Evolutionary conservation across 192 early-diverging fungal species (phyloP).

Genomic region (Mortierella alpina): DNA sequence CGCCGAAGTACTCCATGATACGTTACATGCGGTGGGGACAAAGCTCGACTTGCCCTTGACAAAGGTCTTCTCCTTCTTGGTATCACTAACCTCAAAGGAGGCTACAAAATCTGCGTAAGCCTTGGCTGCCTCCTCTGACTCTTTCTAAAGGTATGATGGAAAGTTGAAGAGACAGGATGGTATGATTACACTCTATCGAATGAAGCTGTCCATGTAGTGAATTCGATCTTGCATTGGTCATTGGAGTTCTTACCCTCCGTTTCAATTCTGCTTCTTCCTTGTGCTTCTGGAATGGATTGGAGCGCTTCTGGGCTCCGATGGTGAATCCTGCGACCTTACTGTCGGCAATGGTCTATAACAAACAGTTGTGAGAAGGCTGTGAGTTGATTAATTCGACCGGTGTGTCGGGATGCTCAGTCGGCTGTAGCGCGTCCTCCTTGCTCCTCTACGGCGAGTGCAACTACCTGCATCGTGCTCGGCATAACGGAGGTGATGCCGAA

Average conservation of each 20-base stretch:
- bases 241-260: slow-evolving; percentile 66
- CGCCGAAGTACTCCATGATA: too few relatives aligned
- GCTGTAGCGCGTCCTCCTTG: not conserved
- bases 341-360: slow-evolving; percentile 63
- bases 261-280: slow-evolving; percentile 79
- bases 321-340: slow-evolving; percentile 76
- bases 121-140: slow-evolving; percentile 81
- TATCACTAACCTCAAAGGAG: slow-evolving; percentile 75
- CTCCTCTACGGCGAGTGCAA: not conserved
- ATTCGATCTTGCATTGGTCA: too few relatives aligned
- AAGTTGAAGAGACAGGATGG: too few relatives aligned
- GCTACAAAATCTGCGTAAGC: slow-evolving; percentile 85
- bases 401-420: not conserved
- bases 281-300: slow-evolving; percentile 75
- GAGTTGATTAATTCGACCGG: not conserved
- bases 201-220: too few relatives aligned
- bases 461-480: slow-evolving; percentile 54
- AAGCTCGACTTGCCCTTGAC: slow-evolving; percentile 61
- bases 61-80: slow-evolving; percentile 59
- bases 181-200: too few relatives aligned
- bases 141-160: slow-evolving; percentile 61
- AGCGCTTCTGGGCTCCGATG: slow-evolving; percentile 76
- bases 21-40: slow-evolving; percentile 49
- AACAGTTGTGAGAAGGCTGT: not conserved
- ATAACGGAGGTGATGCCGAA: slow-evolving; percentile 52